Conservation (phyloP, 2,329 filamentous ascomycete genomes). For the Saccharata proteae region DNA sequence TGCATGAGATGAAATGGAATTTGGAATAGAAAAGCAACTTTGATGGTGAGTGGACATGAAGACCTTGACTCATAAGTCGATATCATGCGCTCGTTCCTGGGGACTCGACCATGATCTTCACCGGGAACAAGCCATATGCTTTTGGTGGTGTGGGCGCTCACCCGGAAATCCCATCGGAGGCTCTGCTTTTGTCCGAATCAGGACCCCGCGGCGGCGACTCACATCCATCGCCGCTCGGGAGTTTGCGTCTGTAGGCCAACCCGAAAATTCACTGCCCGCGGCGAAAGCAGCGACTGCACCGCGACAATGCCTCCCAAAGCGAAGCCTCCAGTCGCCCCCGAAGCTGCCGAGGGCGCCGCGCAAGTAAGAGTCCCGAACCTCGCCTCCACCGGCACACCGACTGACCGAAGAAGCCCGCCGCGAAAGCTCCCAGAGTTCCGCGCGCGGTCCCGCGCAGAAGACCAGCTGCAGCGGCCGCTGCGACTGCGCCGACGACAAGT, state of each 20-base stretch:
- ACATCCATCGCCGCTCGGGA: too few species aligned
- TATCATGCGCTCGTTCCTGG: too few species aligned
- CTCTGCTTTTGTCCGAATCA: background rate
- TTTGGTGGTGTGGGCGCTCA: too few species aligned
- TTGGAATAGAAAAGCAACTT: too few species aligned
- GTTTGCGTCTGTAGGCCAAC: constrained; percentile 1
- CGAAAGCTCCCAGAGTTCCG: constrained; percentile 6
- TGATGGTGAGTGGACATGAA: too few species aligned
- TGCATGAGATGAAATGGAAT: too few species aligned
- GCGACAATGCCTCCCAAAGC: constrained; percentile 8
- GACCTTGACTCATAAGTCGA: too few species aligned
- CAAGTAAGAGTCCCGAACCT: constrained; percentile 1
- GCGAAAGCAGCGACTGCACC: constrained; percentile 2
- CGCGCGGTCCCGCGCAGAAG: constrained; percentile 8
- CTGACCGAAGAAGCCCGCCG: constrained; percentile 5
- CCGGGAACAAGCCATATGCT: too few species aligned
- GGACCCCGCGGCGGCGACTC: constrained; percentile 3
- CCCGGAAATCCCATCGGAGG: background rate
- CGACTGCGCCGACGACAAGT: background rate
- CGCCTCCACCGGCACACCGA: background rate
- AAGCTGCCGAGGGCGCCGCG: background rate
- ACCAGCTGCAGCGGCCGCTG: constrained; percentile 1
- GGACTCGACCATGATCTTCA: too few species aligned
- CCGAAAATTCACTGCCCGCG: constrained; percentile 8
- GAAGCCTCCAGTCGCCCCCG: background rate